Evolutionary conservation across 768 basidiomycete genomes (phyloP).

Genomic region (Thelephora ganbajun): DNA sequence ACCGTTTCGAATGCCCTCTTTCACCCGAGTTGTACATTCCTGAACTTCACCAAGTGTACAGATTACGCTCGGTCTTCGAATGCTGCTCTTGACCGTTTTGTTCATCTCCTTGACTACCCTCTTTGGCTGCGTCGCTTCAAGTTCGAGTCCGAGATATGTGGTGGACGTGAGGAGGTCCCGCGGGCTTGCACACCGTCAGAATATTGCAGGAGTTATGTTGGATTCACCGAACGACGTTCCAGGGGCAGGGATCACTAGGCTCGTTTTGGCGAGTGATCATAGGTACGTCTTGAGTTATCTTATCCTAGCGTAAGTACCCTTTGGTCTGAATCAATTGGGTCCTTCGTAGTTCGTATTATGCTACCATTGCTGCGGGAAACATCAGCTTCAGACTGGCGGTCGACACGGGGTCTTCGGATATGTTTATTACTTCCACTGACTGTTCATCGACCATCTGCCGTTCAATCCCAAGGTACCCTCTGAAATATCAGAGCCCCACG

Average conservation of each 20-base stretch:
- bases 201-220: neutral
- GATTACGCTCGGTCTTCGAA: neutral
- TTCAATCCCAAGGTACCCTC: conserved; percentile 53
- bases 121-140: too few species aligned
- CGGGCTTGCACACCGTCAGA: neutral
- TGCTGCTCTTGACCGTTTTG: neutral
- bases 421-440: conserved; percentile 56
- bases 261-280: neutral
- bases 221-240: neutral
- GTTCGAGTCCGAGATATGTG: neutral
- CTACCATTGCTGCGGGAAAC: conserved; percentile 42
- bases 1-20: too few species aligned
- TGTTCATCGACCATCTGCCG: conserved; percentile 45
- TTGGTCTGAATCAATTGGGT: neutral
- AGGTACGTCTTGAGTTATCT: neutral
- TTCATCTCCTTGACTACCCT: neutral
- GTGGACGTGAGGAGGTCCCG: neutral
- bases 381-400: conserved; percentile 56
- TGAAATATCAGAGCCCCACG: conserved; percentile 50
- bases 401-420: conserved; percentile 63
- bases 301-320: neutral
- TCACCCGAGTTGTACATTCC: neutral
- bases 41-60: neutral
- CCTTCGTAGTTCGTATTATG: conserved; percentile 47
- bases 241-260: neutral